phyloP scores from a whole-genome alignment of 2,329 filamentous ascomycete genomes.

The Curvularia sp. region DNA sequence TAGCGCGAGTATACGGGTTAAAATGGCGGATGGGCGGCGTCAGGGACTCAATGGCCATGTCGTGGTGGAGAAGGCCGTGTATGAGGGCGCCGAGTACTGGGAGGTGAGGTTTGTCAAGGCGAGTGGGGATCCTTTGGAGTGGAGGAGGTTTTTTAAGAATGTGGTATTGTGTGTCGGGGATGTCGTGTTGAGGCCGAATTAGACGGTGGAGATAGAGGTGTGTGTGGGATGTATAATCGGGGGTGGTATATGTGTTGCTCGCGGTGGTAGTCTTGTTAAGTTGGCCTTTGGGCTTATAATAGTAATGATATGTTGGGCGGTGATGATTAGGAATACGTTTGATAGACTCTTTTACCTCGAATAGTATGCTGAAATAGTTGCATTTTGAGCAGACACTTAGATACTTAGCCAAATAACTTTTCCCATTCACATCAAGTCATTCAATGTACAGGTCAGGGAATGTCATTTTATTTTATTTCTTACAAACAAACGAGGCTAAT shows the following conservation, averaged over 20 bases:
- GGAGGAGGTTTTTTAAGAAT: slow-evolving; percentile 96
- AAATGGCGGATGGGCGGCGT: slow-evolving; percentile 73
- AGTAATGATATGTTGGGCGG: neutral
- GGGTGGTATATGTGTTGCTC: neutral
- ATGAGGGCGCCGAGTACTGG: slow-evolving; percentile 67
- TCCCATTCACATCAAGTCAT: neutral
- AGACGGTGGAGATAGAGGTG: neutral
- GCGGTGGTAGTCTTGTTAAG: neutral
- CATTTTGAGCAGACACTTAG: neutral
- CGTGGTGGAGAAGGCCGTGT: slow-evolving; percentile 72
- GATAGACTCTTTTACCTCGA: neutral
- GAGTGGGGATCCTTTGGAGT: slow-evolving; percentile 95
- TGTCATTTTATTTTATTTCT: too few relatives aligned
- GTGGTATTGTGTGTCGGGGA: slow-evolving; percentile 88
- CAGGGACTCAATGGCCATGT: slow-evolving; percentile 79
- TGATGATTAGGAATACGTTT: neutral
- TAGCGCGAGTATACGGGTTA: slow-evolving; percentile 72
- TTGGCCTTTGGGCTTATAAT: neutral
- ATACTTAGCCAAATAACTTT: neutral
- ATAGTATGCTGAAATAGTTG: too few relatives aligned
- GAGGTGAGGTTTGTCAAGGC: slow-evolving; percentile 93
- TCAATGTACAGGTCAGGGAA: neutral
- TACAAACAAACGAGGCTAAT: neutral
- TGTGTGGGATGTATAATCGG: neutral
- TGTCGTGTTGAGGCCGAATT: slow-evolving; percentile 65